Evolutionary conservation across 2,329 filamentous ascomycete genomes (phyloP), one percentile per base, ranked within the genome.

Genomic region (Thelonectria olida): DNA sequence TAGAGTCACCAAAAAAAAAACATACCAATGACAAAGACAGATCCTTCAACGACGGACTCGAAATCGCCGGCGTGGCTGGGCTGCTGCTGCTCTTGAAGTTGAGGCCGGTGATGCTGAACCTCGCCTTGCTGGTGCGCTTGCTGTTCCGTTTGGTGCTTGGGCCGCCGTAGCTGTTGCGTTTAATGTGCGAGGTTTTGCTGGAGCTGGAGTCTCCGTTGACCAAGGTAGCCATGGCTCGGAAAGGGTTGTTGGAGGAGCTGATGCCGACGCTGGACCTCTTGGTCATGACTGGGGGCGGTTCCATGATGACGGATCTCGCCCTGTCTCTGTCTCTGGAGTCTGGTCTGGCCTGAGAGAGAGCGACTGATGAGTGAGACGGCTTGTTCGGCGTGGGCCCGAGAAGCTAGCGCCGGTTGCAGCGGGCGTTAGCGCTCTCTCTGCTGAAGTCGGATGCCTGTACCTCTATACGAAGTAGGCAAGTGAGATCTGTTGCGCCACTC

Each of bases 381-480:
- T 39, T 41, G 38, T 15, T 48, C 23, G 39, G 39, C 38, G 57
- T 54, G 57, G 51, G 47, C 52, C 53, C 27, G 23, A 47, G 53
- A n/a, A 42, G 47, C 53, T 55, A 52, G 53, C 28, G 39, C 52
- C 53, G 58, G 47, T 51, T 39, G 36, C 58, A 56, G 51, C 42
- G 51, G 58, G 27, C 28, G 23, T 56, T 51, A 55, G 53, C 31
- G 39, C 56, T 54, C n/a, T n/a, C n/a, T n/a, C n/a, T n/a, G n/a
- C n/a, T n/a, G n/a, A n/a, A n/a, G n/a, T n/a, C n/a, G n/a, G n/a
- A n/a, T n/a, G n/a, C n/a, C n/a, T n/a, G n/a, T n/a, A n/a, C n/a
- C n/a, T n/a, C n/a, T n/a, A n/a, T n/a, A n/a, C n/a, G n/a, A n/a
- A n/a, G n/a, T n/a, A n/a, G n/a, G n/a, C n/a, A n/a, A n/a, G n/a